Evolutionary conservation across 2,329 filamentous ascomycete species (phyloP).

Genomic region (Beauveria caledonica): DNA sequence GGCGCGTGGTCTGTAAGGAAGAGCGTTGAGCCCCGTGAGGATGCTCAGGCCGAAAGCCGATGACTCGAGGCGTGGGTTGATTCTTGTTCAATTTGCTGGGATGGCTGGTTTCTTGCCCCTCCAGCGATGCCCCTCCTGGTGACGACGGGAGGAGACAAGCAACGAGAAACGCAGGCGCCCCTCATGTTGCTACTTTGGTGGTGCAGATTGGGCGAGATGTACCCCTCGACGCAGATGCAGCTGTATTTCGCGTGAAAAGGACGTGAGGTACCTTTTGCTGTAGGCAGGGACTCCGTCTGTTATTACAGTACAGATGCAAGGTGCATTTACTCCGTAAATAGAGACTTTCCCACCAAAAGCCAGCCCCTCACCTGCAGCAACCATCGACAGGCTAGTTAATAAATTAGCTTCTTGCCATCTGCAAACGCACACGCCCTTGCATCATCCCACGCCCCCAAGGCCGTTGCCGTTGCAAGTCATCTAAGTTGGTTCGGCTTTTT

Average conservation of each 20-base stretch:
- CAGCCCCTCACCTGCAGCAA: conserved; percentile 7
- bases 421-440: conserved; percentile 1
- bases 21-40: not conserved
- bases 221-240: too few species aligned
- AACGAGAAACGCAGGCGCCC: not conserved
- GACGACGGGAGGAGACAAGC: not conserved
- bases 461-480: not conserved
- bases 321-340: too few species aligned
- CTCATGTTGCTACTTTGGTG: not conserved
- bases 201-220: not conserved
- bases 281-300: too few species aligned
- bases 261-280: too few species aligned
- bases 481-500: not conserved
- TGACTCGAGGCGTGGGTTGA: not conserved
- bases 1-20: not conserved
- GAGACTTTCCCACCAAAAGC: not conserved
- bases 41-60: not conserved
- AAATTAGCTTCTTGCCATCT: not conserved
- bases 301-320: too few species aligned
- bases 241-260: not conserved
- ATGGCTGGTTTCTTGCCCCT: not conserved
- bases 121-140: not conserved
- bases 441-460: not conserved
- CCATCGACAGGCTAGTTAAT: not conserved
- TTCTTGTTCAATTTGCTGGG: not conserved